Evolutionary conservation across 768 basidiomycete species (phyloP).

Genomic region (Udeniomyces megalosporus): DNA sequence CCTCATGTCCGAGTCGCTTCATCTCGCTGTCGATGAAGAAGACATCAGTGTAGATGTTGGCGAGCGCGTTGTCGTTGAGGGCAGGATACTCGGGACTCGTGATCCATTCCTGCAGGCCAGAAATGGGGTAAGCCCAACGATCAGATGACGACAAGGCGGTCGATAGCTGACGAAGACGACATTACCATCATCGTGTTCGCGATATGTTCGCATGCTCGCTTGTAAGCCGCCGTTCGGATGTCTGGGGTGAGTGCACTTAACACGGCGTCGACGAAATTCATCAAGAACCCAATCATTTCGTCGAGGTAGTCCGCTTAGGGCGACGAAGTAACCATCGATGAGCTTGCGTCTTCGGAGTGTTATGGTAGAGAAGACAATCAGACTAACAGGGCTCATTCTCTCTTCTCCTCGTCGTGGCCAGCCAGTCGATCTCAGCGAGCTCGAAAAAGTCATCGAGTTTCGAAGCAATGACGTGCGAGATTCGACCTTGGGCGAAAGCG

Average conservation of each 20-base stretch:
- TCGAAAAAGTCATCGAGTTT: conserved; percentile 95
- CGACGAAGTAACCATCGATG: no score
- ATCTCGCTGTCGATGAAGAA: conserved; percentile 80
- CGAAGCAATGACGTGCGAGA: conserved; percentile 64
- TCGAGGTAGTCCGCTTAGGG: conserved; percentile 70
- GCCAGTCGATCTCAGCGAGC: conserved; percentile 89
- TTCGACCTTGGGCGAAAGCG: conserved; percentile 51
- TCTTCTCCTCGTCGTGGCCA: conserved; percentile 32
- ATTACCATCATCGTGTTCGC: conserved; percentile 74
- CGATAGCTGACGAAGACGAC: conserved; percentile 3
- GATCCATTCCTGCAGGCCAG: conserved; percentile 75
- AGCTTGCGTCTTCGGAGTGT: no score
- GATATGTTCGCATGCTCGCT: conserved; percentile 72
- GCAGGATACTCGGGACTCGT: conserved; percentile 53
- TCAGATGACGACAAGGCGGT: not conserved
- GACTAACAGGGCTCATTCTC: conserved; percentile 44
- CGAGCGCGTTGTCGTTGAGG: conserved; percentile 79
- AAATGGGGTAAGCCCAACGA: conserved; percentile 23
- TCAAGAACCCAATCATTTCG: conserved; percentile 90
- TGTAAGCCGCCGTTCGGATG: conserved; percentile 80
- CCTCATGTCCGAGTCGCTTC: conserved; percentile 51
- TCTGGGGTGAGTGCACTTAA: conserved; percentile 61
- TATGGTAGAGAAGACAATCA: no score
- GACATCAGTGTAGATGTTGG: conserved; percentile 70
- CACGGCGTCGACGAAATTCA: conserved; percentile 67